A percentile compares a stretch with the other conserved stretches of the same genome.
Conservation (phyloP, 495 filamentous ascomycete species). For the Annulohypoxylon nitens region DNA sequence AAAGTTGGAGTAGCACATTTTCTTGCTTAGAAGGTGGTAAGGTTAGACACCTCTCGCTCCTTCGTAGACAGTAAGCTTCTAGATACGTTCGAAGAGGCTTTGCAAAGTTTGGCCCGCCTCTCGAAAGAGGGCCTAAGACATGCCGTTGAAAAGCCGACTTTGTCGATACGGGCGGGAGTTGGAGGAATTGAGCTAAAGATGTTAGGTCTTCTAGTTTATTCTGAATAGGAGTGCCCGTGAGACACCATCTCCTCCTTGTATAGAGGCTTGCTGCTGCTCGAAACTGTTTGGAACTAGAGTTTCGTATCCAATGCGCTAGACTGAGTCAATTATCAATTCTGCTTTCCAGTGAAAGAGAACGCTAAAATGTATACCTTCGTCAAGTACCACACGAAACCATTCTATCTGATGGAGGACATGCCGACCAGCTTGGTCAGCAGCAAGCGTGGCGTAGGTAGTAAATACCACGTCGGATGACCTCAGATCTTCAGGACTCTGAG, state of each 20-base stretch:
- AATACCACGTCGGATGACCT: too few relatives aligned
- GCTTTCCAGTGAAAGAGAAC: neutral
- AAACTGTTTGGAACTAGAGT: neutral
- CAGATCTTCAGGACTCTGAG: too few relatives aligned
- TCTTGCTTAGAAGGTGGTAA: neutral
- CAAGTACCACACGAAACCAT: constrained; percentile 86
- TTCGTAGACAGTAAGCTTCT: neutral
- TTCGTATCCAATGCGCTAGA: neutral
- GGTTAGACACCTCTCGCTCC: neutral
- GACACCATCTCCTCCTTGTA: neutral
- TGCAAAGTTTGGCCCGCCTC: neutral
- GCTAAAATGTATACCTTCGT: constrained; percentile 62
- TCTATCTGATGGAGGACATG: constrained; percentile 73
- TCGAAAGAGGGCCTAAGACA: neutral
- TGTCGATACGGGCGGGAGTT: neutral
- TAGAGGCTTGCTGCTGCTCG: neutral
- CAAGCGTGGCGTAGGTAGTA: constrained; percentile 13
- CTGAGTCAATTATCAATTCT: neutral
- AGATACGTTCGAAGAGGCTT: neutral
- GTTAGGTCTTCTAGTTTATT: constrained; percentile 1
- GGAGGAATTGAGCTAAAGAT: neutral
- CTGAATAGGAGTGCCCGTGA: neutral
- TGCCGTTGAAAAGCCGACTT: neutral
- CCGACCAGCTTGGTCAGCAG: constrained; percentile 48
- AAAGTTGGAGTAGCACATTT: neutral